A percentile compares a stretch with the other conserved stretches of the same genome.
phyloP scores from a whole-genome alignment of 768 basidiomycete species.

The Lentinula lateritia region DNA sequence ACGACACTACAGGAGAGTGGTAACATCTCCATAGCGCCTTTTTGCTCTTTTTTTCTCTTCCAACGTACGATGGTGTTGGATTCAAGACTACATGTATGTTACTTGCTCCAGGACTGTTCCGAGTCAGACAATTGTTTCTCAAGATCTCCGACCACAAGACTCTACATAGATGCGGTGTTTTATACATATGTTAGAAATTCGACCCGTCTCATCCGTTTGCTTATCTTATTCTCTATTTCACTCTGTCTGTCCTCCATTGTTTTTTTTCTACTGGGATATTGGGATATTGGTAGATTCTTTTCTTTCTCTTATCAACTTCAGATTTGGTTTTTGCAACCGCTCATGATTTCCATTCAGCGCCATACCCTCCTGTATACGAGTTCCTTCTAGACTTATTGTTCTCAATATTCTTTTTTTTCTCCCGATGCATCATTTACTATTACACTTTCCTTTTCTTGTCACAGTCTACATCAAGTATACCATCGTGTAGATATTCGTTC shows the following conservation, averaged over 20 bases:
- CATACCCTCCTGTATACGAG: background rate
- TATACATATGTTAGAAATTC: background rate
- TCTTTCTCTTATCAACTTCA: background rate
- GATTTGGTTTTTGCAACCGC: background rate
- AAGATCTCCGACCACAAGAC: background rate
- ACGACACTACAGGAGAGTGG: slow-evolving; percentile 41
- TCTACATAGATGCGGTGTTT: background rate
- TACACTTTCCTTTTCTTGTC: background rate
- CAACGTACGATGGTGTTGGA: background rate
- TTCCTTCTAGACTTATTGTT: background rate
- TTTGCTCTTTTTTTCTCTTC: background rate
- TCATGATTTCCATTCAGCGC: background rate
- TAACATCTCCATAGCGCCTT: slow-evolving; percentile 16
- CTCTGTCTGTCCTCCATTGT: background rate
- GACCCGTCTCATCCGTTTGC: background rate
- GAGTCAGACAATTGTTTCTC: background rate
- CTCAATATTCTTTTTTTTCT: background rate
- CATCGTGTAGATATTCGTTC: background rate
- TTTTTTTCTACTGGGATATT: background rate
- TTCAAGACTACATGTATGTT: background rate
- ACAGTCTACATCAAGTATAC: background rate
- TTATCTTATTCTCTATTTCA: background rate
- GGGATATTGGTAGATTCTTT: background rate
- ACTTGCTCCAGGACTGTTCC: background rate
- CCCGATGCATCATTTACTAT: background rate